Percentiles rank a stretch among this genome's conserved stretches.
Conservation (phyloP, 1,284 basidiomycete genomes). For the Cystobasidium pallidum region DNA sequence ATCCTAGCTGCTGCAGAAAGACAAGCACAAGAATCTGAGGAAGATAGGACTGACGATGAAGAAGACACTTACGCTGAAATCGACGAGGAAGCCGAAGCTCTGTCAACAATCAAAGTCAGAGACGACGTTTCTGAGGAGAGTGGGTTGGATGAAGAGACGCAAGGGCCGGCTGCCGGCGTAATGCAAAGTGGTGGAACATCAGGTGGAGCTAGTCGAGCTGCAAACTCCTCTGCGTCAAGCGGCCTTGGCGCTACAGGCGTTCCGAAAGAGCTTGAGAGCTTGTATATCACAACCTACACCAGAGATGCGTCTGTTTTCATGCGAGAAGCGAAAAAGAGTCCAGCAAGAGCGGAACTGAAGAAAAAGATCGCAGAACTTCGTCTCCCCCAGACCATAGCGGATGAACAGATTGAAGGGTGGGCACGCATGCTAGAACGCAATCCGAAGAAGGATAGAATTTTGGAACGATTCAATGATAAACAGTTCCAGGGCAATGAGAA, state of each 20-base stretch:
- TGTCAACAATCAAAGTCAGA: constrained; percentile 15
- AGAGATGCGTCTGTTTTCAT: constrained; percentile 20
- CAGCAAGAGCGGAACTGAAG: constrained; percentile 30
- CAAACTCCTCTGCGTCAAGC: neutral
- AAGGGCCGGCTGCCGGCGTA: neutral
- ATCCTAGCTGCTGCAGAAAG: constrained; percentile 29
- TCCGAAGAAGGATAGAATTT: constrained; percentile 34
- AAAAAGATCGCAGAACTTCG: constrained; percentile 9
- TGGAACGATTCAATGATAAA: constrained; percentile 14
- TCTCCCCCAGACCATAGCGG: constrained; percentile 20
- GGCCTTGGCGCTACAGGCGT: constrained; percentile 15
- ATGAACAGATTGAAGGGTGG: constrained; percentile 44
- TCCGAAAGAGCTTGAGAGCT: constrained; percentile 21
- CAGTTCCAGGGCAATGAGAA: constrained; percentile 28
- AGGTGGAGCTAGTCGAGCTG: neutral
- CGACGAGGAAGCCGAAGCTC: constrained; percentile 8
- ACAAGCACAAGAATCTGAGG: constrained; percentile 34
- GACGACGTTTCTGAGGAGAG: constrained; percentile 40
- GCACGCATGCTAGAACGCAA: constrained; percentile 41
- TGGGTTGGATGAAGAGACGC: constrained; percentile 25
- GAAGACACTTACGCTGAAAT: constrained; percentile 16
- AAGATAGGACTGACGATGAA: constrained; percentile 20
- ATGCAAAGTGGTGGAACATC: neutral
- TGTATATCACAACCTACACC: constrained; percentile 19
- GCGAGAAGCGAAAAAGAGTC: constrained; percentile 3